These are phyloP conservation scores for Peronospora farinosa DNA, from an alignment of 352 stramenopile species.

Conservation along the genomic window DNA sequence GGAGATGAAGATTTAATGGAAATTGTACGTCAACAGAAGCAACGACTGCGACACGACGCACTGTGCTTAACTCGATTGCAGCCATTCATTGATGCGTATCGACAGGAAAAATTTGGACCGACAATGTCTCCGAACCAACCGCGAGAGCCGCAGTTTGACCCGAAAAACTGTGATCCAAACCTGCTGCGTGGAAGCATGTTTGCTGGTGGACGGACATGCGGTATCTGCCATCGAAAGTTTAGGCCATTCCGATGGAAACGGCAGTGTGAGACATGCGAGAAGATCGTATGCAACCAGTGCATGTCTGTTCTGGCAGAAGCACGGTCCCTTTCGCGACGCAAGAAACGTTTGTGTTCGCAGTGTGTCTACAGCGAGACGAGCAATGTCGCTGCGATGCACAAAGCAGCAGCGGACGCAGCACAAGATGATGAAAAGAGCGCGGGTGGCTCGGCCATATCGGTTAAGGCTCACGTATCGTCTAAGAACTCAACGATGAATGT, in stretches of 20 bases:
- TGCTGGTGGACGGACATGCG: constrained; percentile 27
- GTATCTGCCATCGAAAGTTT: constrained; percentile 56
- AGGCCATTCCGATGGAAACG: constrained; percentile 74
- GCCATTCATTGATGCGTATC: constrained; percentile 43
- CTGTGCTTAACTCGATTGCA: constrained; percentile 52
- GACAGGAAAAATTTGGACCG: constrained; percentile 26
- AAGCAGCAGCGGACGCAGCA: constrained; percentile 3
- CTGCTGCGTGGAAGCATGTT: constrained; percentile 19
- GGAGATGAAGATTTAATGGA: constrained; percentile 8
- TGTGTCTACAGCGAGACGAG: constrained; percentile 52
- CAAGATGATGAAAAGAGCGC: constrained; percentile 4
- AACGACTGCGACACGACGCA: constrained; percentile 45
- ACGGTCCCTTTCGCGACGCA: constrained; percentile 39
- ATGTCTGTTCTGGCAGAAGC: constrained; percentile 54
- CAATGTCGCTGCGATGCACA: constrained; percentile 16
- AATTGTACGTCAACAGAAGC: constrained; percentile 28
- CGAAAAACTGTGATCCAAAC: constrained; percentile 28
- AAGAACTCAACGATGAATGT: constrained; percentile 16
- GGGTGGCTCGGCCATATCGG: constrained; percentile 1
- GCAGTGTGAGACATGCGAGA: constrained; percentile 52
- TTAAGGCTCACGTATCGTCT: background rate
- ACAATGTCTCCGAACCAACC: background rate
- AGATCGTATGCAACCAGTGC: constrained; percentile 58
- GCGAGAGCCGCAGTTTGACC: constrained; percentile 18
- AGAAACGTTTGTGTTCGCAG: constrained; percentile 60